Percentiles rank a stretch among this genome's conserved stretches.
These are phyloP conservation scores for Yamadazyma philogaea DNA, from an alignment of 805 yeast genomes.

Conservation along the genomic window DNA sequence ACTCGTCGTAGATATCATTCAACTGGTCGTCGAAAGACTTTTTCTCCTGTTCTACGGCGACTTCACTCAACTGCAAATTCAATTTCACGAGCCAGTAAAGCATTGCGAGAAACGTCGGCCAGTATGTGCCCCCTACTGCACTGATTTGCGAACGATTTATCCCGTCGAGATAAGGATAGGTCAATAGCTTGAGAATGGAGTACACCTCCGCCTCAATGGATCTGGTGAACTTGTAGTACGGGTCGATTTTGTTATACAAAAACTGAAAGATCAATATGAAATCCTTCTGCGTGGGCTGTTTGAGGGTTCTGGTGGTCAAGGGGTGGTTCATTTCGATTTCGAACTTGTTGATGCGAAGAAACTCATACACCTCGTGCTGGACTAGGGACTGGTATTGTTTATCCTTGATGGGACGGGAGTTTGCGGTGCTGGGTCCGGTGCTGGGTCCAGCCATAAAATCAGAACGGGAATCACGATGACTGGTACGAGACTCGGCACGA, in stretches of 20 bases:
- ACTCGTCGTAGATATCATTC: slow-evolving; percentile 54
- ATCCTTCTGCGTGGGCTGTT: slow-evolving; percentile 83
- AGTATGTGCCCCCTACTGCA: slow-evolving; percentile 86
- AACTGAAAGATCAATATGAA: slow-evolving; percentile 77
- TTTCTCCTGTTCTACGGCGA: slow-evolving; percentile 24
- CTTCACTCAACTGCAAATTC: slow-evolving; percentile 32
- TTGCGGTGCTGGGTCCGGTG: background rate
- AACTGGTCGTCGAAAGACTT: slow-evolving; percentile 38
- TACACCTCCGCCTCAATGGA: slow-evolving; percentile 76
- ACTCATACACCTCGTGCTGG: slow-evolving; percentile 67
- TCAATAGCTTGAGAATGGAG: slow-evolving; percentile 57
- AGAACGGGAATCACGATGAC: background rate
- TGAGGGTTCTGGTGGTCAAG: slow-evolving; percentile 59
- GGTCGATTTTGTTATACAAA: slow-evolving; percentile 74
- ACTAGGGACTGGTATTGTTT: slow-evolving; percentile 60
- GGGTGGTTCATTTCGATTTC: slow-evolving; percentile 74
- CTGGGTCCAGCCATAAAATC: background rate
- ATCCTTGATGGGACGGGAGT: slow-evolving; percentile 66
- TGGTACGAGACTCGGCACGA: background rate
- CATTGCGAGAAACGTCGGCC: slow-evolving; percentile 83
- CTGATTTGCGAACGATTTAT: slow-evolving; percentile 82
- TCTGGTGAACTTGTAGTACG: slow-evolving; percentile 65
- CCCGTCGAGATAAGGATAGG: slow-evolving; percentile 77
- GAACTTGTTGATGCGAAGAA: slow-evolving; percentile 59
- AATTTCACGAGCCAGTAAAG: slow-evolving; percentile 75